phyloP scores from a whole-genome alignment of 192 early-diverging fungal genomes.

The Funneliformis geosporum region DNA sequence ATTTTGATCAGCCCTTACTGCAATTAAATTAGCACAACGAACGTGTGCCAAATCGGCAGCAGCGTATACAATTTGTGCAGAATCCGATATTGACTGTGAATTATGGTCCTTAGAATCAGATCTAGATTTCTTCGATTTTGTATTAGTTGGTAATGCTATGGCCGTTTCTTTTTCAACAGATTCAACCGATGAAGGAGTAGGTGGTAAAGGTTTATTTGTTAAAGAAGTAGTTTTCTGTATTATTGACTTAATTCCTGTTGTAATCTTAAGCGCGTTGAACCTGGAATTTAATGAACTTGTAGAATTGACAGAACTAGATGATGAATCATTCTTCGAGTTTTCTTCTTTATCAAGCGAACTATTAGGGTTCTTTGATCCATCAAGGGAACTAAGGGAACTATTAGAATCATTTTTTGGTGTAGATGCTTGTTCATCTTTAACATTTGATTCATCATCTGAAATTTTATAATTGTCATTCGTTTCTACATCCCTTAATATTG shows the following conservation, averaged over 20 bases:
- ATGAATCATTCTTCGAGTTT: not conserved
- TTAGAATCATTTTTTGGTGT: not conserved
- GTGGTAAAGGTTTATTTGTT: not conserved
- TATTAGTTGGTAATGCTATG: constrained; percentile 26
- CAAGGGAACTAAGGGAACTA: constrained; percentile 21
- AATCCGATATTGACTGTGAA: constrained; percentile 64
- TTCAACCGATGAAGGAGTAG: not conserved
- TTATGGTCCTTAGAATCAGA: constrained; percentile 32
- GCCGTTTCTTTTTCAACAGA: not conserved
- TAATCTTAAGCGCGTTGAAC: constrained; percentile 12
- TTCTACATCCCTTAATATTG: constrained; percentile 64
- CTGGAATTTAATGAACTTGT: not conserved
- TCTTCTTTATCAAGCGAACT: constrained; percentile 1
- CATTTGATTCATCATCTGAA: not conserved
- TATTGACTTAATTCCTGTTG: constrained; percentile 29
- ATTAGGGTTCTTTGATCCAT: not conserved
- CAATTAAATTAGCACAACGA: constrained; percentile 84
- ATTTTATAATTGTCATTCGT: constrained; percentile 24
- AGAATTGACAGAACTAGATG: not conserved
- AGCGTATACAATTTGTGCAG: constrained; percentile 74
- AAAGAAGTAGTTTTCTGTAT: constrained; percentile 24
- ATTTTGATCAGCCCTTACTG: constrained; percentile 87
- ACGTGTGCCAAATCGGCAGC: constrained; percentile 84
- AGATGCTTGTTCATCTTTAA: constrained; percentile 9
- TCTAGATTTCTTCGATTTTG: not conserved